Base-by-base conservation (phyloP, 805 yeast species). In the Martiniozyma abietophila region DNA sequence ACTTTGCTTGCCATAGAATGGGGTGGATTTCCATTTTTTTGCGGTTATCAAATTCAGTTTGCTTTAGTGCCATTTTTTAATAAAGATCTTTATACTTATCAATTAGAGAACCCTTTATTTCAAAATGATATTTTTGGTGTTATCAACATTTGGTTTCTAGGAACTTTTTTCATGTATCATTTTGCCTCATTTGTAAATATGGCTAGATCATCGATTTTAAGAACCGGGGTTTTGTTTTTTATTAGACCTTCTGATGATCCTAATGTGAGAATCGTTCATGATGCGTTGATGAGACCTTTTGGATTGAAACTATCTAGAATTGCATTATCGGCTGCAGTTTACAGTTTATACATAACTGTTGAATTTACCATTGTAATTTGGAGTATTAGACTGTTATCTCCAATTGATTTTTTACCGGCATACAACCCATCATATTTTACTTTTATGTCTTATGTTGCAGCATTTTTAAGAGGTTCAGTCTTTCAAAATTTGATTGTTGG, bases 231-330 rank as follows among this genome's bases (percentile, higher is more conserved):
- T 7, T 63, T 92, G 30, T 92, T 76, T 54, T 92, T 92, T 60
- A 81, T 92, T 40, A 71, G 95, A 47, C 85, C 95, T 16, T 95
- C 96, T 4, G 96, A 86, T 47, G 96, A 92, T 52, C 95, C 95
- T 25, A 80, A 83, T 46, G 77, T 85, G 29, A 74, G 89, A 44
- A 71, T 92, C 9, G 69, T 89, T 27, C 89, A 85, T 44, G 95
- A 88, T 51, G 92, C 95, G 1, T 57, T 92, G 34, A 79, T 81
- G 38, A 75, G 81, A 44, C 82, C 95, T 1, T 69, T 89, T 48
- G 43, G 57, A 7, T 61, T 79, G 29, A 96, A 92, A 52, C 42
- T 88, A 16, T 74, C 80, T 19, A 67, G 95, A 42, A 76, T 88
- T 20, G 65, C 66, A 3, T 56, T 84, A 18, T 80, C 94, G 19